phyloP scores from a whole-genome alignment of 2,329 filamentous ascomycete genomes.

The Botrytis paeoniae region DNA sequence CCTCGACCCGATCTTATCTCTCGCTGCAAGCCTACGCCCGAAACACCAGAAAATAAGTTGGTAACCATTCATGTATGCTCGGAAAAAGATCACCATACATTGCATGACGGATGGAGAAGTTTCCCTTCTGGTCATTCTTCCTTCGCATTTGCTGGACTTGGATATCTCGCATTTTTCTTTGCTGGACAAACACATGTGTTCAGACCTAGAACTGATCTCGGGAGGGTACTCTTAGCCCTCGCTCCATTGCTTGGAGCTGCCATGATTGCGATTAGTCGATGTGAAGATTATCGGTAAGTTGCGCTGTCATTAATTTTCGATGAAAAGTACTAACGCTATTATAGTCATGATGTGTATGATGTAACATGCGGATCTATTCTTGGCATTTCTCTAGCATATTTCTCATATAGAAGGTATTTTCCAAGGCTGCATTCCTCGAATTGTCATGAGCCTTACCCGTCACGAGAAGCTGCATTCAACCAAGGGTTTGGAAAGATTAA shows the following conservation, averaged over 20 bases:
- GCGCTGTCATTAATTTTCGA: background rate
- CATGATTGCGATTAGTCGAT: constrained; percentile 67
- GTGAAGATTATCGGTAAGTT: constrained; percentile 60
- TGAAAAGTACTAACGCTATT: constrained; percentile 2
- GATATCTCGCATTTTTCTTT: constrained; percentile 69
- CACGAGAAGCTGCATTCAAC: constrained; percentile 33
- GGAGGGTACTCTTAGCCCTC: constrained; percentile 56
- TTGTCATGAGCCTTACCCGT: constrained; percentile 57
- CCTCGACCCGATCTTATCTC: constrained; percentile 80
- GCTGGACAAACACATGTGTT: constrained; percentile 64
- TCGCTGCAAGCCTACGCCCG: constrained; percentile 70
- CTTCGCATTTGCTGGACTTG: constrained; percentile 75
- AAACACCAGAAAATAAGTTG: constrained; percentile 49
- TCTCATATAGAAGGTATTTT: constrained; percentile 65
- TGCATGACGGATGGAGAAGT: constrained; percentile 81
- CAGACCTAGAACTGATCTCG: constrained; percentile 46
- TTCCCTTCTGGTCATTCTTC: constrained; percentile 80
- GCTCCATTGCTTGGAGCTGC: constrained; percentile 58
- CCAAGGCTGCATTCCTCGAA: constrained; percentile 50
- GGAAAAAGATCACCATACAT: constrained; percentile 60
- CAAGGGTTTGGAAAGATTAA: constrained; percentile 37
- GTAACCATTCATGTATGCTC: constrained; percentile 71
- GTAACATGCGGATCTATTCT: constrained; percentile 60
- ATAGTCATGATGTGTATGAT: constrained; percentile 64
- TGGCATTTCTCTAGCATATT: constrained; percentile 59